Base-by-base conservation (phyloP, 177 flowering plant species). In the Vitis hybrid region DNA sequence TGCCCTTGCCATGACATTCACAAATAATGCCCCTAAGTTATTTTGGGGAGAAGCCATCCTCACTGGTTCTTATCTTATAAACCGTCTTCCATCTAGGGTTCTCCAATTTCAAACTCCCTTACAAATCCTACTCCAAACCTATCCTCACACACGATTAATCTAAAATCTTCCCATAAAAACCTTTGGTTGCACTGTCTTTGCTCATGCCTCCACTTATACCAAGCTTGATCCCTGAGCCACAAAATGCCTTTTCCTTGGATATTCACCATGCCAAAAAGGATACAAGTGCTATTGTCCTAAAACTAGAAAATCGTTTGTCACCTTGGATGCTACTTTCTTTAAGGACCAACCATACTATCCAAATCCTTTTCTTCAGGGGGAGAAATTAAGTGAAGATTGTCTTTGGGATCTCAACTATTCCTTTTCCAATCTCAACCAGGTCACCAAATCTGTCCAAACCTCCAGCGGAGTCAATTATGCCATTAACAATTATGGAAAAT, bases 11-110 rank as follows among this genome's bases (percentile, higher is more conserved):
- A 9, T 67, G 3, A 49, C 63, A 53, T 59, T 68, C 13, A 31
- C 68, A 8, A 74, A 10, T 18, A 22, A 67, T 49, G 69, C 65
- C 10, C 78, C 78, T 3, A 22, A 22, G 31, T 20, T 22, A 0
- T 63, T 67, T 12, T 71, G 75, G 26, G 26, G 77, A 6, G 77
- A 76, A 13, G 77, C 74, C 1, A 14, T 79, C 1, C 49, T 79
- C 10, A 76, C 75, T 3, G 60, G 71, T 0, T 34, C 71, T 1
- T 73, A 71, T 66, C 65, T 77, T 2, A 74, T 77, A 1, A 77
- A 80, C 66, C 26, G 73, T 34, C 70, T 79, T 2, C 26, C 26
- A 1, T 66, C 69, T 10, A 10, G 73, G 3, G 62, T 67, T 6
- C 52, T 80, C 0, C 19, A 75, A 8, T 71, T 65, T 20, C 53